These are phyloP conservation scores for Lathyrus oleraceus DNA, from an alignment of 306 rosid genomes.

Conservation along the genomic window DNA sequence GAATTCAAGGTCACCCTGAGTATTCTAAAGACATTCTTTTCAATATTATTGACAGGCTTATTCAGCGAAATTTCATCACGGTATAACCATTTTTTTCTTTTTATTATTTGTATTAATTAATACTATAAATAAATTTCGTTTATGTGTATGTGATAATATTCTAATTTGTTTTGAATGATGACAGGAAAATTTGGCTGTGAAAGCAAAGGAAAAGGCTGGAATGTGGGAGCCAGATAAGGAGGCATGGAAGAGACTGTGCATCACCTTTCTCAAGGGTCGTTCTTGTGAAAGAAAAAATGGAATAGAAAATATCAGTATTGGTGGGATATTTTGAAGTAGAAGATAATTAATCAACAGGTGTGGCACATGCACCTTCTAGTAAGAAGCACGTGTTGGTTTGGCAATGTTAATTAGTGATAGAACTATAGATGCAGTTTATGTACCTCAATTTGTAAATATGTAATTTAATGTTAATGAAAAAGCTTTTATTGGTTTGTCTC, in stretches of 20 bases:
- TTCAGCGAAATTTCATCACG: slow-evolving; percentile 46
- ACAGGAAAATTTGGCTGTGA: slow-evolving; percentile 53
- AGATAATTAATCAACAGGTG: no score
- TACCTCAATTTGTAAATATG: no score
- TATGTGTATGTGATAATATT: not conserved
- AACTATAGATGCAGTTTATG: no score
- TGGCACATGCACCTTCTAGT: no score
- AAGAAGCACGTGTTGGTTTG: no score
- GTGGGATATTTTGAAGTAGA: not conserved
- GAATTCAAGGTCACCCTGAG: slow-evolving; percentile 97
- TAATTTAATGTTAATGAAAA: no score
- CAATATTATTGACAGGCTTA: slow-evolving; percentile 76
- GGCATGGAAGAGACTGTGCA: slow-evolving; percentile 67
- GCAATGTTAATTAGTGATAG: no score
- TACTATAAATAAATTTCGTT: not conserved
- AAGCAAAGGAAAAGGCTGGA: slow-evolving; percentile 51
- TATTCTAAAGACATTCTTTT: slow-evolving; percentile 83
- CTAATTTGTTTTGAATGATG: not conserved
- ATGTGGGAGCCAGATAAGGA: slow-evolving; percentile 69
- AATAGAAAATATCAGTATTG: not conserved
- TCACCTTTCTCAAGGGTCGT: not conserved
- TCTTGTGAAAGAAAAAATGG: not conserved
- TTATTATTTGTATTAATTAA: not conserved
- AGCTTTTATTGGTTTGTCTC: no score
- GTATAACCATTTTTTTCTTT: slow-evolving; percentile 33